Evolutionary conservation across 345 rosid genomes (phyloP), one percentile per base, ranked within the genome.

Genomic region (Bretschneidera sinensis): DNA sequence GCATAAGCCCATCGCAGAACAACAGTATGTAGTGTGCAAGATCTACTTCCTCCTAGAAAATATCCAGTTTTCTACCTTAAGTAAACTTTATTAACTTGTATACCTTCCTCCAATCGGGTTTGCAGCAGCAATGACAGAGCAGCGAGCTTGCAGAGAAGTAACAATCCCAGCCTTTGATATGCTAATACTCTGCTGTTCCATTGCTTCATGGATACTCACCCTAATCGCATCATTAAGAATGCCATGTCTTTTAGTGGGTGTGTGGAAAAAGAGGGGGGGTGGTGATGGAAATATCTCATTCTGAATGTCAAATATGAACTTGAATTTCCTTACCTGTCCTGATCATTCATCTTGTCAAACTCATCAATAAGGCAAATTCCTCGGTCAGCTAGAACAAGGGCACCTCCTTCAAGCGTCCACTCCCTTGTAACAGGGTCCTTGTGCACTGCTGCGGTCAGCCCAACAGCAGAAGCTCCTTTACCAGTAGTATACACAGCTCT

Each of bases 341-440:
- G 96, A 69, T 94, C 99, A 73, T 88, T 94, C 99, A 94, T 94
- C 79, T 94, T 94, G 77, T 94, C 99, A 70, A 94, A 94, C 78
- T 94, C 99, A 83, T 94, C 99, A 20, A 90, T 94, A 24, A 94
- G 95, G 72, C 99, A 94, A 24, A 94, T 86, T 51, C 99, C 99
- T 64, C 82, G 83, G 69, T 94, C 99, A 47, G 97, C 99, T 52
- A 90, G 85, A 71, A 94, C 99, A 74, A 94, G 99, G 62, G 99
- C 97, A 13, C 99, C 99, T 59, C 99, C 99, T 86, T 94, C 99
- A 54, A 94, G 99, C 17, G 99, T 94, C 99, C 99, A 94, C 78
- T 94, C 99, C 67, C 95, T 81, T 54, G 99, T 94, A 60, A 94
- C 95, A 39, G 99, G 99, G 65, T 94, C 99, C 79, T 94, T 94